phyloP scores from a whole-genome alignment of 129 eudicot species.

The Chrysanthemum seticuspe region DNA sequence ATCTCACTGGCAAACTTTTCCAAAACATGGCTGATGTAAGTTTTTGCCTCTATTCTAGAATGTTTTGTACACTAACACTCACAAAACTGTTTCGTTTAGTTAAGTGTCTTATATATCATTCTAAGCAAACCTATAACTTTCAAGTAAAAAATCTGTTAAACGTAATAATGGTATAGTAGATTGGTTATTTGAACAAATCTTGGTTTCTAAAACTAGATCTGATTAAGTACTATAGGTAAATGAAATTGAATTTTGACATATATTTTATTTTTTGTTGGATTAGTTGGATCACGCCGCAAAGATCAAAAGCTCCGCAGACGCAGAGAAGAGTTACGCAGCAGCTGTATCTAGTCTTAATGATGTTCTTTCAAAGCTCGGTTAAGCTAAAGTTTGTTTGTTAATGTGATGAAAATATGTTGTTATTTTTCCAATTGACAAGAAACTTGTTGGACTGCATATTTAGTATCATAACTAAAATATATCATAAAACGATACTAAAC shows the following conservation, averaged over 20 bases:
- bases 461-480: conserved; percentile 15
- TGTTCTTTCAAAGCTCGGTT: conserved; percentile 90
- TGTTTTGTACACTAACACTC: too few species aligned
- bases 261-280: background rate
- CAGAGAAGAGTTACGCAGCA: conserved; percentile 85
- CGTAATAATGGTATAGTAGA: too few species aligned
- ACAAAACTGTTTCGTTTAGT: too few species aligned
- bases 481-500: background rate
- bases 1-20: conserved; percentile 78
- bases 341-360: conserved; percentile 70
- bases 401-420: conserved; percentile 39
- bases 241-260: background rate
- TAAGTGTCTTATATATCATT: too few species aligned
- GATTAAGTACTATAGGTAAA: too few species aligned
- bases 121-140: too few species aligned
- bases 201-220: too few species aligned
- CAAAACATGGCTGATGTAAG: conserved; percentile 62
- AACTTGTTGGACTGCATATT: conserved; percentile 23
- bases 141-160: too few species aligned
- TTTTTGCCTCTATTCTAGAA: background rate
- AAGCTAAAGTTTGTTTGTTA: conserved; percentile 37
- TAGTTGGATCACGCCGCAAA: conserved; percentile 98
- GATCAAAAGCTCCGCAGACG: conserved; percentile 73
- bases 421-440: conserved; percentile 31
- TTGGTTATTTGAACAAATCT: too few species aligned